A percentile compares a stretch with the other conserved stretches of the same genome.
phyloP scores from a whole-genome alignment of 1,284 basidiomycete species.

The Ceratobasidium sp. region DNA sequence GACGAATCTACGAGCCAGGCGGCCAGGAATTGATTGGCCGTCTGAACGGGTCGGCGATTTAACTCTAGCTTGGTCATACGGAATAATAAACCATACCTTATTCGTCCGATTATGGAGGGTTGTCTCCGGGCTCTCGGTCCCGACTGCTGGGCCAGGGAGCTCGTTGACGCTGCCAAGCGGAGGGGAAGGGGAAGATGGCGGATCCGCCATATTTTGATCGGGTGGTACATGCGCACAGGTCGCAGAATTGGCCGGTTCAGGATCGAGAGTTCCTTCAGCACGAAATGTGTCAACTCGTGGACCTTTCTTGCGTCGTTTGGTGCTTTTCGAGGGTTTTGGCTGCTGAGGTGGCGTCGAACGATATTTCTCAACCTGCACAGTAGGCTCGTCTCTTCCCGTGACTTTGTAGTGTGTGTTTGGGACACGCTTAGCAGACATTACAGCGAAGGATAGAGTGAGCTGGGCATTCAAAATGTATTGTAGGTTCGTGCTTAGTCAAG shows the following conservation, averaged over 20 bases:
- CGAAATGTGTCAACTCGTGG: neutral
- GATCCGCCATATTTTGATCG: too few species aligned
- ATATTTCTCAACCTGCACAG: neutral
- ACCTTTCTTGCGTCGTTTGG: neutral
- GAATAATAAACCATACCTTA: too few species aligned
- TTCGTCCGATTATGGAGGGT: too few species aligned
- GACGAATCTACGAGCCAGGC: neutral
- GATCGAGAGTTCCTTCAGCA: neutral
- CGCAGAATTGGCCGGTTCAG: too few species aligned
- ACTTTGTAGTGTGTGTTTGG: neutral
- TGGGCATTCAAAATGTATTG: too few species aligned
- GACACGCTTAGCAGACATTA: neutral
- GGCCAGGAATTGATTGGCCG: neutral
- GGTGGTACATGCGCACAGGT: too few species aligned
- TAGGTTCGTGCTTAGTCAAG: too few species aligned
- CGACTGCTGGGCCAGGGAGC: neutral
- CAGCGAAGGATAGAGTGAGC: neutral
- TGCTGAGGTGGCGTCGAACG: neutral
- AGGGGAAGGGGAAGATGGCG: neutral
- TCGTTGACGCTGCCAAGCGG: neutral
- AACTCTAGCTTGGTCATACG: too few species aligned
- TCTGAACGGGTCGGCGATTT: too few species aligned
- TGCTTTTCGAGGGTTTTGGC: neutral
- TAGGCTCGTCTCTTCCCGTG: neutral
- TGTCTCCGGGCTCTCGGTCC: too few species aligned